Evolutionary conservation across 2,329 filamentous ascomycete genomes (phyloP).

Genomic region (Ascochyta rabiei): DNA sequence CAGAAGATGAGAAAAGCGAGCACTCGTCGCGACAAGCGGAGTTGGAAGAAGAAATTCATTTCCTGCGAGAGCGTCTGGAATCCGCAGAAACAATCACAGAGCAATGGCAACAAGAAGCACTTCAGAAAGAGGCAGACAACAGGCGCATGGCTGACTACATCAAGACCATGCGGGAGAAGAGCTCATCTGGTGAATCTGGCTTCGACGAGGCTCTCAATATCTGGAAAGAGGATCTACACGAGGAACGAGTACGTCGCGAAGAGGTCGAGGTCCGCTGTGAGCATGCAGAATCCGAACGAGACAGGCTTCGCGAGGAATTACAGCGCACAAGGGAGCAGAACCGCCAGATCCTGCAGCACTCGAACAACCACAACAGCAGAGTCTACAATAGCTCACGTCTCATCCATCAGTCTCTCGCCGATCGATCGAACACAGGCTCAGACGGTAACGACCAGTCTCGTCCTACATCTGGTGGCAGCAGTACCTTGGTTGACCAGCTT

Average conservation of each 20-base stretch:
- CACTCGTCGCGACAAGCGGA: slow-evolving; percentile 66
- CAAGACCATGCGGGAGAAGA: slow-evolving; percentile 62
- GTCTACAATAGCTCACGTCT: slow-evolving; percentile 48
- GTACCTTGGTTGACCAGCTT: slow-evolving; percentile 81
- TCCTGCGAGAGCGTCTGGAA: slow-evolving; percentile 83
- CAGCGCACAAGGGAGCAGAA: slow-evolving; percentile 66
- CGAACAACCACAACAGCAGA: slow-evolving; percentile 47
- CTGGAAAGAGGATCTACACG: slow-evolving; percentile 93
- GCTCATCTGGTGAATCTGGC: slow-evolving; percentile 45
- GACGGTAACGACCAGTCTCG: slow-evolving; percentile 46
- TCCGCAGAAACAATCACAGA: slow-evolving; percentile 85
- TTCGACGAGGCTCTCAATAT: slow-evolving; percentile 66
- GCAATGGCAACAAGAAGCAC: slow-evolving; percentile 75
- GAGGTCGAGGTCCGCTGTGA: slow-evolving; percentile 86
- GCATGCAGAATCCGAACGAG: slow-evolving; percentile 88
- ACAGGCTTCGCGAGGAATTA: slow-evolving; percentile 81
- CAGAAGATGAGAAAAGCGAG: slow-evolving; percentile 61
- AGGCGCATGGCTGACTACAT: slow-evolving; percentile 84
- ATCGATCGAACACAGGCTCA: slow-evolving; percentile 48
- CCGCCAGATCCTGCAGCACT: slow-evolving; percentile 37
- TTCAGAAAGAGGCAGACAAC: slow-evolving; percentile 83
- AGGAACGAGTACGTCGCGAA: slow-evolving; percentile 86
- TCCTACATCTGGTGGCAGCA: slow-evolving; percentile 55
- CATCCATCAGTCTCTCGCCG: slow-evolving; percentile 45
- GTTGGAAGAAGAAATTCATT: slow-evolving; percentile 84